Conservation (phyloP, 1,284 basidiomycete genomes). For the Anthracocystis setariae region DNA sequence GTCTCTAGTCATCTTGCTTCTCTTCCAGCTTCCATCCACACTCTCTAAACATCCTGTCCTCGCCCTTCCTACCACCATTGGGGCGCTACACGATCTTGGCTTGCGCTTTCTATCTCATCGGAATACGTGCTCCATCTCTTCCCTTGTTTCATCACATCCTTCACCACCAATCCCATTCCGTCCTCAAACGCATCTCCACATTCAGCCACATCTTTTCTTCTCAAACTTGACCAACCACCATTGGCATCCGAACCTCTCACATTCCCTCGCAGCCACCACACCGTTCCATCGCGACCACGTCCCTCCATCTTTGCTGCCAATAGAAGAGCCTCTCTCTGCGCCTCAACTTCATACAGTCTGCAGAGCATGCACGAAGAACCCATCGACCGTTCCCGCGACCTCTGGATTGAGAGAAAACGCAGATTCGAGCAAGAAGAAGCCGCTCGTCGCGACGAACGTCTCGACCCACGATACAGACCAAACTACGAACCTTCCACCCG, state of each 20-base stretch:
- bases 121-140: too few relatives aligned
- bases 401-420: constrained; percentile 52
- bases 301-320: neutral
- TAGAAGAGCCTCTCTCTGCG: neutral
- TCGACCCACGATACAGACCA: constrained; percentile 38
- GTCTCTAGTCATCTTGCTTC: constrained; percentile 5
- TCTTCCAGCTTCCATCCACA: neutral
- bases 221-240: too few relatives aligned
- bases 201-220: too few relatives aligned
- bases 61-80: neutral
- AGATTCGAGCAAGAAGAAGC: constrained; percentile 45
- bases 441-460: constrained; percentile 31
- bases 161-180: too few relatives aligned
- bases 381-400: constrained; percentile 50
- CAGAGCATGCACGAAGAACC: constrained; percentile 53
- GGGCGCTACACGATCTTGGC: constrained; percentile 13
- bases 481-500: constrained; percentile 24
- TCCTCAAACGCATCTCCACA: too few relatives aligned
- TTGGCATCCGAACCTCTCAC: too few relatives aligned
- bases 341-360: constrained; percentile 16
- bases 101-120: neutral
- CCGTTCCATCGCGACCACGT: too few relatives aligned
- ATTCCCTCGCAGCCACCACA: too few relatives aligned
- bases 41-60: neutral
- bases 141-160: neutral